A percentile compares a stretch with the other conserved stretches of the same genome.
These are phyloP conservation scores for Labyrinthula sp. DNA, from an alignment of 352 stramenopile genomes.

Conservation along the genomic window DNA sequence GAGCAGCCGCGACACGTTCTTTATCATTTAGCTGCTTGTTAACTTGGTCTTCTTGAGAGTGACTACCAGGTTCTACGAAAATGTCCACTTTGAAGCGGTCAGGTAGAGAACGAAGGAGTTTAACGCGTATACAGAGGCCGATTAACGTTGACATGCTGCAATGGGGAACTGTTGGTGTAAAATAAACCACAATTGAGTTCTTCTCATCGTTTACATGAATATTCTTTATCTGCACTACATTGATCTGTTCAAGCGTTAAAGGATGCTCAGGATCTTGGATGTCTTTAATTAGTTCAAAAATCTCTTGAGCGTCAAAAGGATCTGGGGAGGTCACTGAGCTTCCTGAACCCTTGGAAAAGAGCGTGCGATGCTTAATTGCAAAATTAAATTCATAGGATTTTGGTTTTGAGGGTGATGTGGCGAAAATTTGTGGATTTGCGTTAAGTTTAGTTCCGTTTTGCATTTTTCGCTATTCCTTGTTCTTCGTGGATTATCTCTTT, in stretches of 20 bases:
- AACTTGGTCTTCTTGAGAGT: constrained; percentile 73
- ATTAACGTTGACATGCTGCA: constrained; percentile 93
- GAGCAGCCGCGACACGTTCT: constrained; percentile 72
- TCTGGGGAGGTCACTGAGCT: too few species aligned
- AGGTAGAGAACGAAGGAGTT: constrained; percentile 72
- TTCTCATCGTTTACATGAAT: constrained; percentile 45
- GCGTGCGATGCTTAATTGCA: too few species aligned
- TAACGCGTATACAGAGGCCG: constrained; percentile 76
- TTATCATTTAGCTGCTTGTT: constrained; percentile 94
- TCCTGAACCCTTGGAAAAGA: too few species aligned
- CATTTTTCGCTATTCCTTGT: too few species aligned
- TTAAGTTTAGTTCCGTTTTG: too few species aligned
- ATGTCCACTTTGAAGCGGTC: constrained; percentile 76
- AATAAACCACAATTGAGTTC: constrained; percentile 48
- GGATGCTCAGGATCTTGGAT: constrained; percentile 67
- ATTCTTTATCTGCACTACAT: constrained; percentile 44
- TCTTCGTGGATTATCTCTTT: too few species aligned
- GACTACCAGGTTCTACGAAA: constrained; percentile 69
- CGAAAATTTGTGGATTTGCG: too few species aligned
- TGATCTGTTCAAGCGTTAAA: constrained; percentile 62
- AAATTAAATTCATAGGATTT: too few species aligned
- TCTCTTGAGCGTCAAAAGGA: constrained; percentile 16
- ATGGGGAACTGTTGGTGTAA: constrained; percentile 84
- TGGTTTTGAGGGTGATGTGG: too few species aligned
- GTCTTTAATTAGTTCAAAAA: constrained; percentile 37